These are phyloP conservation scores for Nicotiana rustica DNA, from an alignment of 305 asterid species.

Conservation along the genomic window DNA sequence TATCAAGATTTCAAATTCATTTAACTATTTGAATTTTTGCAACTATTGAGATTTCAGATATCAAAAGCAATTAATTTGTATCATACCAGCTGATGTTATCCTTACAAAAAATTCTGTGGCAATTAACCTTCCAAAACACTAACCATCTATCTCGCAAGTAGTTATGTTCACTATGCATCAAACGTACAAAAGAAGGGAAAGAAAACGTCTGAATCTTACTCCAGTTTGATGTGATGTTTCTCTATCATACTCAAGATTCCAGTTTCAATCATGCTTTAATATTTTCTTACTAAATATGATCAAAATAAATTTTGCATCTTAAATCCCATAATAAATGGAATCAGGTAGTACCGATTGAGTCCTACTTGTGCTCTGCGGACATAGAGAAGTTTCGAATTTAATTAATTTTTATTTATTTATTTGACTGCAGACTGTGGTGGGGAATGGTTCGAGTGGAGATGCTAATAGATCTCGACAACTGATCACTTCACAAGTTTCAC, in stretches of 20 bases:
- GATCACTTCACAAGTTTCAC: constrained; percentile 56
- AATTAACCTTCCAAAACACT: background rate
- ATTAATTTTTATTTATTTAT: constrained; percentile 27
- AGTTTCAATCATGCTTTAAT: background rate
- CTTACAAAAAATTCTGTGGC: background rate
- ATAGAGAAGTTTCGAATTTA: constrained; percentile 27
- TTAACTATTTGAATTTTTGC: background rate
- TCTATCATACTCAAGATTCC: background rate
- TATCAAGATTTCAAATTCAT: background rate
- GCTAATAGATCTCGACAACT: constrained; percentile 46
- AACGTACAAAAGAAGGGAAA: background rate
- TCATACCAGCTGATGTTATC: background rate
- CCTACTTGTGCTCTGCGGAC: constrained; percentile 16
- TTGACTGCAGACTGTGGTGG: constrained; percentile 70
- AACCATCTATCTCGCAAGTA: background rate
- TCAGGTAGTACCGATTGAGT: background rate
- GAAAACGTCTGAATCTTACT: background rate
- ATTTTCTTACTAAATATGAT: background rate
- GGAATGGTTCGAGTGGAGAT: constrained; percentile 42
- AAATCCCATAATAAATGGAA: constrained; percentile 13
- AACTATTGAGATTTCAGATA: background rate
- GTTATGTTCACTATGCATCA: background rate
- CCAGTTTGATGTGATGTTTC: background rate
- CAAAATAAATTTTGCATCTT: constrained; percentile 14
- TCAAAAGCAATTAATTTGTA: background rate